phyloP scores from a whole-genome alignment of 225 moss, liverwort and hornwort species.

The Physcomitrellopsis africana region DNA sequence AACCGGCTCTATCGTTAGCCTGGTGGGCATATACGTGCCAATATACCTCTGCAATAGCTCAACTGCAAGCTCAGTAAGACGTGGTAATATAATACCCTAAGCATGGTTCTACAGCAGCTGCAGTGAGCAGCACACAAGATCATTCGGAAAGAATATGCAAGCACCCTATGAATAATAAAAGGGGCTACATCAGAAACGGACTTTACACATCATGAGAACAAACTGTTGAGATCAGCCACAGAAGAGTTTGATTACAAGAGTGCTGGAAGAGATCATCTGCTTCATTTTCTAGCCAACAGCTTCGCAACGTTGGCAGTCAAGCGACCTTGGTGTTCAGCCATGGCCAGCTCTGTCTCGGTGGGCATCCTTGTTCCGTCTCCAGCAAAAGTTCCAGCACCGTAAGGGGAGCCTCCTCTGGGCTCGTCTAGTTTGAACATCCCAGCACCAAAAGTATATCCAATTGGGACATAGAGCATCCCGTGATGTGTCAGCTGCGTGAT shows the following conservation, averaged over 20 bases:
- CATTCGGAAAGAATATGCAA: slow-evolving; percentile 28
- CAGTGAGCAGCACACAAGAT: slow-evolving; percentile 34
- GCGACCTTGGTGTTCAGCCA: slow-evolving; percentile 67
- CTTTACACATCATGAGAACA: slow-evolving; percentile 26
- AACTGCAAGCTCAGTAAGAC: slow-evolving; percentile 1
- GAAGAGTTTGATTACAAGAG: neutral
- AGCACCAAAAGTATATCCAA: slow-evolving; percentile 62
- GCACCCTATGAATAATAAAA: slow-evolving; percentile 9
- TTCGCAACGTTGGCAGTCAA: slow-evolving; percentile 61
- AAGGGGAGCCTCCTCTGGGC: slow-evolving; percentile 52
- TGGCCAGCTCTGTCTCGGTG: slow-evolving; percentile 36
- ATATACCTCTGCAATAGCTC: slow-evolving; percentile 13
- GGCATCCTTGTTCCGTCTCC: slow-evolving; percentile 58
- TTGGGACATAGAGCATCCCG: slow-evolving; percentile 58
- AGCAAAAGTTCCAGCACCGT: slow-evolving; percentile 59
- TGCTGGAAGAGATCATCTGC: neutral
- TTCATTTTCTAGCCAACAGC: slow-evolving; percentile 47
- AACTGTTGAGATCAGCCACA: slow-evolving; percentile 1
- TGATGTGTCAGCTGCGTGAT: slow-evolving; percentile 60
- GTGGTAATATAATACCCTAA: slow-evolving; percentile 6
- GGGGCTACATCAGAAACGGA: slow-evolving; percentile 7
- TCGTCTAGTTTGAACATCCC: slow-evolving; percentile 63
- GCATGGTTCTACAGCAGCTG: slow-evolving; percentile 27
- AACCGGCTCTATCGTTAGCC: no score
- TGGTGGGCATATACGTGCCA: no score